A percentile compares a stretch with the other conserved stretches of the same genome.
Evolutionary conservation across 208 protist species (phyloP).

Genomic region (Acanthamoeba healyi): DNA sequence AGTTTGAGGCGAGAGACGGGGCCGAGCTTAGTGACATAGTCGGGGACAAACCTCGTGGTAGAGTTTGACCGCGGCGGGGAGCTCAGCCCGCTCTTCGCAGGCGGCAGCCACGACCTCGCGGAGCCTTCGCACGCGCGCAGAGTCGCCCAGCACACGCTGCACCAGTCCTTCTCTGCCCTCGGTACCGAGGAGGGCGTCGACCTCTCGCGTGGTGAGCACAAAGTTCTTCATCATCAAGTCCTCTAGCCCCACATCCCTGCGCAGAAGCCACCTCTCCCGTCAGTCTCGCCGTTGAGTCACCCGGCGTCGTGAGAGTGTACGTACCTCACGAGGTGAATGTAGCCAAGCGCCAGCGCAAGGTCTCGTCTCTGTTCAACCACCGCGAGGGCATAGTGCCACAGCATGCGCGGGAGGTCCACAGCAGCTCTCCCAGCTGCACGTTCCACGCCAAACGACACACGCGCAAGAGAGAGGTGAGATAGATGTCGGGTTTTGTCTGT

Average conservation of each 20-base stretch:
- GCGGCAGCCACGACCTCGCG: background rate
- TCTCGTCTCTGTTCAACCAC: slow-evolving; percentile 1
- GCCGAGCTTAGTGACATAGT: too few relatives aligned
- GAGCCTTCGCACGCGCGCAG: background rate
- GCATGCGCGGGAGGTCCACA: slow-evolving; percentile 30
- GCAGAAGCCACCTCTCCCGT: too few relatives aligned
- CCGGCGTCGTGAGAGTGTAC: too few relatives aligned
- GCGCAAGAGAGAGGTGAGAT: too few relatives aligned
- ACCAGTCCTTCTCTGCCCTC: background rate
- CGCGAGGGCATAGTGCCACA: slow-evolving; percentile 42
- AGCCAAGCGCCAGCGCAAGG: background rate
- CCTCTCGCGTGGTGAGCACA: background rate
- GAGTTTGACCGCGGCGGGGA: background rate
- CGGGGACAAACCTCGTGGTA: slow-evolving; percentile 69
- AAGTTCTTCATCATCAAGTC: slow-evolving; percentile 13
- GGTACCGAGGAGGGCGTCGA: slow-evolving; percentile 23
- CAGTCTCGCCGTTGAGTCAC: too few relatives aligned
- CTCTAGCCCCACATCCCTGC: background rate
- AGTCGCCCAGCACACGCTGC: background rate
- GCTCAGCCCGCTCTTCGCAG: slow-evolving; percentile 13
- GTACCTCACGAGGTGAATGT: background rate
- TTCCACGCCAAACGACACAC: too few relatives aligned
- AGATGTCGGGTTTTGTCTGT: too few relatives aligned
- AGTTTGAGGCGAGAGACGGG: too few relatives aligned
- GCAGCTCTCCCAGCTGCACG: background rate